Evolutionary conservation across 139 green algal genomes (phyloP), one percentile per base, ranked within the genome.

Genomic region (Raphidocelis subcapitata): DNA sequence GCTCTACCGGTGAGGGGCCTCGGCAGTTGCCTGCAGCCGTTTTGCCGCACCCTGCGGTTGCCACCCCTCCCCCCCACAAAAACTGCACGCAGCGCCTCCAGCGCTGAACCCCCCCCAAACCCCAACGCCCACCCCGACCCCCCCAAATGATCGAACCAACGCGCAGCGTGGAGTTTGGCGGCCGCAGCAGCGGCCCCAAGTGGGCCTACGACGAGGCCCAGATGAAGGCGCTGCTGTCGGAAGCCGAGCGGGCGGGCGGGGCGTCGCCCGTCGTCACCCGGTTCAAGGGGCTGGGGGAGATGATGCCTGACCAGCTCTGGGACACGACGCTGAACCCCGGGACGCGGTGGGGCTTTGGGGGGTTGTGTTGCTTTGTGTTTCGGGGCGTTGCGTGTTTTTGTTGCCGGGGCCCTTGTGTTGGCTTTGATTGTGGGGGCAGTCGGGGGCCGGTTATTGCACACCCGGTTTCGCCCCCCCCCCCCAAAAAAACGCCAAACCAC

Each of bases 291-390:
- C 82, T 99, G 61, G 95, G 95, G 3, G 96, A 99, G 87, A 99
- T 99, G 96, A 98, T 98, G 95, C 94, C 96, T 15, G 75, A 96
- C 79, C 94, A 99, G 88, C 90, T 99, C 47, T 99, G 95, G 96
- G 65, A 86, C 12, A 99, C 96, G 1, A 99, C 96, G 1, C 74
- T 99, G 29, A 88, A 99, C 86, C 96, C 96, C 0, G 76, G 71
- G 8, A 88, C 68, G 0, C 83, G 95, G 65, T 90, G 65, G 21
- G 80, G 57, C n/a, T n/a, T n/a, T n/a, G n/a, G n/a, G n/a, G n/a
- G n/a, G n/a, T n/a, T n/a, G 24, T 55, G 54, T 51, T n/a, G n/a
- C n/a, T n/a, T n/a, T n/a, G n/a, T n/a, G n/a, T n/a, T n/a, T n/a
- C n/a, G n/a, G 41, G 41, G 41, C 8, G 41, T 12, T 12, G 41